Evolutionary conservation across 73 alveolate species (phyloP).

Genomic region (Blepharisma stoltei): DNA sequence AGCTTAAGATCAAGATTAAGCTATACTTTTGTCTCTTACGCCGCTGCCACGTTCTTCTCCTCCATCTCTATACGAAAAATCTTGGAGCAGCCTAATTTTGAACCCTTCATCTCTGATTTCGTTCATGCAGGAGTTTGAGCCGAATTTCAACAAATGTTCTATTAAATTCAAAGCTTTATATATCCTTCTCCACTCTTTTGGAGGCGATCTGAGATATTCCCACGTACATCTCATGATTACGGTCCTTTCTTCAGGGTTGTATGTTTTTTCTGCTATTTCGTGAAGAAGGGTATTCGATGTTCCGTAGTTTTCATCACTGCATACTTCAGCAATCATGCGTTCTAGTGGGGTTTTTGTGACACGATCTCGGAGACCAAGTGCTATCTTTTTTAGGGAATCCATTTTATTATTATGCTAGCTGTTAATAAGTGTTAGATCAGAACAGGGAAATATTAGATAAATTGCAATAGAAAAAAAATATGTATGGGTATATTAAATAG

Average conservation of each 20-base stretch:
- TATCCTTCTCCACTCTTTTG: conserved; percentile 67
- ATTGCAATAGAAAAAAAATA: no score
- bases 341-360: background rate
- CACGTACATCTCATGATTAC: conserved; percentile 55
- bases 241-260: conserved; percentile 6
- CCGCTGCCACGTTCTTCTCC: conserved; percentile 53
- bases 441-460: no score
- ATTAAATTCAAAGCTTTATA: conserved; percentile 53
- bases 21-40: conserved; percentile 33
- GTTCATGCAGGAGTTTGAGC: conserved; percentile 54
- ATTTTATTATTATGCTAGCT: background rate
- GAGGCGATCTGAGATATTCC: conserved; percentile 45
- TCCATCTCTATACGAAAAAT: conserved; percentile 47
- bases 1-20: no score
- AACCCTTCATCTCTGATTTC: conserved; percentile 58
- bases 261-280: conserved; percentile 24
- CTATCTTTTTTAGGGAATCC: conserved; percentile 21
- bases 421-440: no score
- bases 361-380: background rate
- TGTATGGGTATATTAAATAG: no score
- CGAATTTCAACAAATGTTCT: conserved; percentile 59
- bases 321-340: background rate
- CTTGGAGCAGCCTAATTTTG: conserved; percentile 49
- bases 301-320: conserved; percentile 19
- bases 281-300: background rate